Conservation (phyloP, 306 rosid species). For the Erythrophleum fordii region DNA sequence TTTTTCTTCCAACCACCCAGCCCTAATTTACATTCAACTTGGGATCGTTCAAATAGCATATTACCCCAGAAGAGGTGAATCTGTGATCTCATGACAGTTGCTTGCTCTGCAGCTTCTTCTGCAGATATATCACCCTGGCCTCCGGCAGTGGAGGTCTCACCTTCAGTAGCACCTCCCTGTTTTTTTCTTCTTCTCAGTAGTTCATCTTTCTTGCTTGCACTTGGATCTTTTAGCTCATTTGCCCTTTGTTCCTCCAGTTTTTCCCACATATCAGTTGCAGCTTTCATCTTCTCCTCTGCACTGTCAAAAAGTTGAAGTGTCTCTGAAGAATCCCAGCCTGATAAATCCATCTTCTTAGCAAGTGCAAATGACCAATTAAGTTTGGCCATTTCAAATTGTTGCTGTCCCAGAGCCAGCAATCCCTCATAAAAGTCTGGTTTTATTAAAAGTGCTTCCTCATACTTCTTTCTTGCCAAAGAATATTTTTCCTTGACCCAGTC, state of each 20-base stretch:
- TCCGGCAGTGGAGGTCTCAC: conserved; percentile 60
- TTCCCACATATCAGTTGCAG: conserved; percentile 98
- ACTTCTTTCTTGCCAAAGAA: conserved; percentile 85
- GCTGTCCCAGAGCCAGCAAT: conserved; percentile 90
- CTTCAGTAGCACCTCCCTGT: conserved; percentile 61
- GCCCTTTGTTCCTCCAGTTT: conserved; percentile 91
- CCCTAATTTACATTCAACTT: conserved; percentile 87
- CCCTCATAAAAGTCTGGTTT: conserved; percentile 98
- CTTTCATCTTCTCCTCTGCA: conserved; percentile 93
- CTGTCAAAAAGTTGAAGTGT: conserved; percentile 79
- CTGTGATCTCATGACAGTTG: conserved; percentile 93
- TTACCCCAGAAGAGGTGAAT: conserved; percentile 99
- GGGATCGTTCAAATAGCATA: conserved; percentile 95
- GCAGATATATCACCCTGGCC: conserved; percentile 65
- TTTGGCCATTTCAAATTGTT: conserved; percentile 96
- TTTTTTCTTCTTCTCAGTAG: conserved; percentile 76
- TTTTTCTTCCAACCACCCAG: conserved; percentile 79
- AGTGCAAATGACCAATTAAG: conserved; percentile 96
- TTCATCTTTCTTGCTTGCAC: conserved; percentile 82
- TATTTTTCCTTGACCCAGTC: conserved; percentile 97
- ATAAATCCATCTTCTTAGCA: conserved; percentile 84
- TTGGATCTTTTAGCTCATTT: conserved; percentile 84
- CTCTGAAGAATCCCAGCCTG: conserved; percentile 76
- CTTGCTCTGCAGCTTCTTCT: conserved; percentile 94
- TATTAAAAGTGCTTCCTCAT: conserved; percentile 84